Evolutionary conservation across 108 stramenopile species (phyloP).

Genomic region (Epipyxis sp.): DNA sequence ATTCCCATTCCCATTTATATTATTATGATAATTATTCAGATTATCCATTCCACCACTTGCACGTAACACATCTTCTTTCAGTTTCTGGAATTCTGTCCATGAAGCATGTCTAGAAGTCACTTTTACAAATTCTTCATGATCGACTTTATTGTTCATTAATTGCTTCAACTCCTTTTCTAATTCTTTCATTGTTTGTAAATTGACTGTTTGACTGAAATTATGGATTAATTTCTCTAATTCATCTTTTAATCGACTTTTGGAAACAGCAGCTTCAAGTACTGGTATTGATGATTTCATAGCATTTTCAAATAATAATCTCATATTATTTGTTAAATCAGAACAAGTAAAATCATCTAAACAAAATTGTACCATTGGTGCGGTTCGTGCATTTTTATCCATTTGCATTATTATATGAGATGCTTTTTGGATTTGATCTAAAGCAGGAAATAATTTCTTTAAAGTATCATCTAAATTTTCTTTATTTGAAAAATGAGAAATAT

Average conservation of each 20-base stretch:
- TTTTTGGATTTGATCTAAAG: neutral
- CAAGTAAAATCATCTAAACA: conserved; percentile 16
- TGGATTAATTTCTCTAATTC: neutral
- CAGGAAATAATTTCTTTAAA: neutral
- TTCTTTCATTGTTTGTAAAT: neutral
- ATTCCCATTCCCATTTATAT: neutral
- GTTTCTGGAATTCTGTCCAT: neutral
- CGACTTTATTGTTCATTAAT: neutral
- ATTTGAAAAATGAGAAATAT: neutral
- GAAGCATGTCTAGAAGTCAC: neutral
- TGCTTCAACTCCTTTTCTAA: neutral
- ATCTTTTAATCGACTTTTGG: neutral
- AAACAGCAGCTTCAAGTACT: neutral
- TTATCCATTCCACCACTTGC: neutral
- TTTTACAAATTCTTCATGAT: neutral
- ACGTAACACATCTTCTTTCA: neutral
- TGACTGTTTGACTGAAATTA: too few species aligned
- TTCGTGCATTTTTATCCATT: neutral
- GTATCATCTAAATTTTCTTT: neutral
- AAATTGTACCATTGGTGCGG: neutral
- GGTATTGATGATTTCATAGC: neutral
- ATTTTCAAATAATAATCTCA: neutral
- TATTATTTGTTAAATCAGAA: neutral
- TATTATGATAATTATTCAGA: too few species aligned
- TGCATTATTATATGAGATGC: neutral